Percentiles rank a stretch among this genome's conserved stretches.
These are phyloP conservation scores for Chaetoceros tenuissimus DNA, from an alignment of 108 stramenopile genomes.

Conservation along the genomic window DNA sequence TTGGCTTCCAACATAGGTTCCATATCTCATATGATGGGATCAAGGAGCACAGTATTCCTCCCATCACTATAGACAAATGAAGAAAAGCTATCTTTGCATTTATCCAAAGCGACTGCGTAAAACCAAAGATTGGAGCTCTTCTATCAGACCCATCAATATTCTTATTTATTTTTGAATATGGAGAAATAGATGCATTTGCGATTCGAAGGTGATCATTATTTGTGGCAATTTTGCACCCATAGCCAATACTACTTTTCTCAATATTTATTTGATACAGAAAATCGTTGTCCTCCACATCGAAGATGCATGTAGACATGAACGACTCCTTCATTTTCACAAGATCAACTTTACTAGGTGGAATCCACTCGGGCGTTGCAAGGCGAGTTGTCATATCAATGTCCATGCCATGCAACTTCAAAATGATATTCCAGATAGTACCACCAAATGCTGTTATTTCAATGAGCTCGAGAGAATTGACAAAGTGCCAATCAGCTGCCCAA, in stretches of 20 bases:
- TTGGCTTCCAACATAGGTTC: too few relatives aligned
- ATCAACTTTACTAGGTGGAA: conserved; percentile 8
- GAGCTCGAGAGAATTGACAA: background rate
- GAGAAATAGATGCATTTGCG: too few relatives aligned
- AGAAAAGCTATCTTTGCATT: too few relatives aligned
- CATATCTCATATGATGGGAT: too few relatives aligned
- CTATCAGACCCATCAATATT: too few relatives aligned
- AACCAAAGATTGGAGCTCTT: too few relatives aligned
- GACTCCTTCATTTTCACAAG: conserved; percentile 2
- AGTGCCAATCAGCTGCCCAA: conserved; percentile 7
- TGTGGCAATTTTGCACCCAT: too few relatives aligned
- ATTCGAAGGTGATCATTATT: too few relatives aligned
- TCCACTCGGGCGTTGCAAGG: background rate
- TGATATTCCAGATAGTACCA: conserved; percentile 1
- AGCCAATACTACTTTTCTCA: conserved; percentile 7
- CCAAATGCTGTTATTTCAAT: background rate
- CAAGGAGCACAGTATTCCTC: too few relatives aligned
- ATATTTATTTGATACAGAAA: background rate
- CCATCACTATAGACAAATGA: too few relatives aligned
- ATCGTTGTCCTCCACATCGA: conserved; percentile 1
- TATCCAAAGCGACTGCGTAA: too few relatives aligned
- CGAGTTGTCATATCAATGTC: conserved; percentile 4
- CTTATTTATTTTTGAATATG: too few relatives aligned
- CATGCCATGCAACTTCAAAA: conserved; percentile 3
- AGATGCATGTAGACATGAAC: background rate